These are phyloP conservation scores for Lentinula aciculospora DNA, from an alignment of 768 basidiomycete genomes.

Conservation along the genomic window DNA sequence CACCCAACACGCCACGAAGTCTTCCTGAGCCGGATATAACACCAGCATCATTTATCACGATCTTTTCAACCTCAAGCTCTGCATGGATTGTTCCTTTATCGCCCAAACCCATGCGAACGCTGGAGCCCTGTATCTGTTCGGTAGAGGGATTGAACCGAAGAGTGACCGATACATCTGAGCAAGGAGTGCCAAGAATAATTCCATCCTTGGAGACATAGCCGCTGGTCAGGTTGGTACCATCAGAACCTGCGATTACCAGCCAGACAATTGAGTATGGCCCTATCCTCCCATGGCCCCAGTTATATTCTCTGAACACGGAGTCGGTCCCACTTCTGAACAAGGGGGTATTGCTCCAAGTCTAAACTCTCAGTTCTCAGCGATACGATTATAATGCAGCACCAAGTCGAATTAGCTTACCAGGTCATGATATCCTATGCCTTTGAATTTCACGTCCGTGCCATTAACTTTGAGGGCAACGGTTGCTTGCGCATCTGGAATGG, in stretches of 20 bases:
- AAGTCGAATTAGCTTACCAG: conserved; percentile 7
- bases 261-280: conserved; percentile 15
- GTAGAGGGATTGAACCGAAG: too few relatives aligned
- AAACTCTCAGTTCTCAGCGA: background rate
- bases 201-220: conserved; percentile 10
- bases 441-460: conserved; percentile 5
- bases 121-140: too few relatives aligned
- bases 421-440: conserved; percentile 10
- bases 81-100: too few relatives aligned
- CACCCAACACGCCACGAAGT: too few relatives aligned
- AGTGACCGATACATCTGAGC: conserved; percentile 13
- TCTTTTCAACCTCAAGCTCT: too few relatives aligned
- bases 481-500: conserved; percentile 12
- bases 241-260: conserved; percentile 10
- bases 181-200: conserved; percentile 13
- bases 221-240: conserved; percentile 8
- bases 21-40: too few relatives aligned
- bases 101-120: too few relatives aligned
- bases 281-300: conserved; percentile 15
- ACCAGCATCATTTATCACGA: too few relatives aligned
- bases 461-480: conserved; percentile 9
- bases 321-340: background rate
- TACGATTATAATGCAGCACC: background rate
- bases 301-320: conserved; percentile 2
- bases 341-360: conserved; percentile 14